Base-by-base conservation (phyloP, 2,329 filamentous ascomycete genomes). In the Emmonsiellopsis sp. region DNA sequence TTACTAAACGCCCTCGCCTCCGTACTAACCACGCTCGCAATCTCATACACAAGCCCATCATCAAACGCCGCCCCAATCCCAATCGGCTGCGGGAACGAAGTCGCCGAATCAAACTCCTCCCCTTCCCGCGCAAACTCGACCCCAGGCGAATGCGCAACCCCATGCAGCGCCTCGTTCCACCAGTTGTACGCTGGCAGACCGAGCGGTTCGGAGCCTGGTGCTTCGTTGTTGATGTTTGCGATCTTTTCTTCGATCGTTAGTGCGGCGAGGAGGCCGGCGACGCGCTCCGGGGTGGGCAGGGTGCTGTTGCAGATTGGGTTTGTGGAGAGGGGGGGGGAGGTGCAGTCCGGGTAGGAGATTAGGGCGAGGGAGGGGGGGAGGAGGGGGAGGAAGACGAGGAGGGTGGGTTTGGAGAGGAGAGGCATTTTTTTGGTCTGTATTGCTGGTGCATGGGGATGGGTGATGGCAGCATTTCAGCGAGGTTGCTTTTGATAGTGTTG, bases 1-100 rank as follows among this genome's bases (percentile, higher is more conserved):
- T 85, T 85, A 60, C 71, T 79, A 63, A 84, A 85, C 0, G 82
- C 81, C 48, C 82, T 72, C 1, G 80, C 80, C 62, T 86, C 82
- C 0, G 75, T 83, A 17, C 68, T 69, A 33, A 66, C 56, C n/a
- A 78, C 70, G 2, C 66, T 71, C 1, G 76, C 81, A 2, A 85
- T 74, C 3, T 71, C 64, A 33, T 71, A 60, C 53, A 85, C 77
- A 21, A 85, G 65, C 0, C 74, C 72, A 60, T 85, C 81, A 57
- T 86, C 80, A 57, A 86, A 85, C 0, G 82, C 75, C 1, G 82
- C 81, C 1, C 76, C 75, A 65, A 82, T 76, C 1, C 77, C 66
- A 51, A 86, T 81, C 0, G 82, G 82, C 61, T 79, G 75, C 0
- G 83, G 81, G 57, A 85, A 86, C 2, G 76, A 80, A 0, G 83